Evolutionary conservation across 139 green algal genomes (phyloP), one percentile per base, ranked within the genome.

Genomic region (Cymbomonas tetramitiformis): DNA sequence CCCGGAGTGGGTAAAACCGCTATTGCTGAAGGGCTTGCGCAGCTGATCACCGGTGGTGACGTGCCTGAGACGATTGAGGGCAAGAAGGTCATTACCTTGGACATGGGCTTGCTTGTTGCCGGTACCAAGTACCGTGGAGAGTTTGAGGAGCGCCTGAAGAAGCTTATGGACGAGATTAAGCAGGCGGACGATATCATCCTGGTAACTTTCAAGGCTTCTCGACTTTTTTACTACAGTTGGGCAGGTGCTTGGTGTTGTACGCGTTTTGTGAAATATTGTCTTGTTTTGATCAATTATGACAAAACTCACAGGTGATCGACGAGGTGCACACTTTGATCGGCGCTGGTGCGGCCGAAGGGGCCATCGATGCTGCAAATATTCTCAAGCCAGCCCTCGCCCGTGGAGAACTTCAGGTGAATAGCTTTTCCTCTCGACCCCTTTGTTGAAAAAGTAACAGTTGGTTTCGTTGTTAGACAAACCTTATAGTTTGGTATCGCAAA

Each of bases 131-230:
- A 99, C 73, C 81, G 91, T 28, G 91, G 91, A 49, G 91, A 99
- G 77, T 97, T 99, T 78, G 91, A 99, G 81, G 91, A 99, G 83
- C 82, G 91, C 15, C 75, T 99, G 30, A 97, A 97, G 86, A 97
- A 97, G 85, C 80, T 99, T 33, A 97, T 99, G 91, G 86, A 97
- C 34, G 91, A 99, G 82, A 96, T 99, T 77, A 97, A 96, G 84
- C 78, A 94, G 78, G 93, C 91, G 62, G 84, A 94, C 34, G 82
- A 97, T 51, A 97, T 99, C 67, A 97, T 98, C 58, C 87, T 98
- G 60, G 39, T n/a, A n/a, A n/a, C n/a, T n/a, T n/a, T n/a, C n/a
- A n/a, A n/a, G n/a, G n/a, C n/a, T n/a, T n/a, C n/a, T n/a, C n/a
- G n/a, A n/a, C n/a, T n/a, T n/a, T n/a, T n/a, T n/a, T n/a, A n/a